Evolutionary conservation across 345 rosid species (phyloP).

Genomic region (Brassica rapa): DNA sequence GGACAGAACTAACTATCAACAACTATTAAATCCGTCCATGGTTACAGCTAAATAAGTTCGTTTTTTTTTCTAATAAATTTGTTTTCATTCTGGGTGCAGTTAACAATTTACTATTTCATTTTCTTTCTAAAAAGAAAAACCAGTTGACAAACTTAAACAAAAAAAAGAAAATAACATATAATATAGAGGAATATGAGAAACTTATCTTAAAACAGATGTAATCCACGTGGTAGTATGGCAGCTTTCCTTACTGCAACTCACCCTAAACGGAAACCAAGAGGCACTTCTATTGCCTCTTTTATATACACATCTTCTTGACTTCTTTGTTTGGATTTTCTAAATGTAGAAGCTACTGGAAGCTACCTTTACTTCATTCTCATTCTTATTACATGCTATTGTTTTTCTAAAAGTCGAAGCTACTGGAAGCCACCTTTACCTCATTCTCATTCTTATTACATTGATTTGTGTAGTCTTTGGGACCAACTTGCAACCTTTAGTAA

Average conservation of each 20-base stretch:
- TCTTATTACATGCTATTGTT: neutral
- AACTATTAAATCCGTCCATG: too few species aligned
- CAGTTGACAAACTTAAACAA: too few species aligned
- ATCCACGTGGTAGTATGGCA: conserved; percentile 27
- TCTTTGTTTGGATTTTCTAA: conserved; percentile 20
- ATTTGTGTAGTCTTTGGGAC: too few species aligned
- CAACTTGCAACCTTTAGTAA: too few species aligned
- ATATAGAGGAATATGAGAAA: neutral
- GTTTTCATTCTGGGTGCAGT: too few species aligned
- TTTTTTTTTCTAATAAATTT: too few species aligned
- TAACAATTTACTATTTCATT: too few species aligned
- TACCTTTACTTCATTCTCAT: conserved; percentile 6
- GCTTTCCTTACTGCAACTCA: conserved; percentile 26
- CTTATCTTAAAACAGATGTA: neutral
- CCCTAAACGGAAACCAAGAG: conserved; percentile 26
- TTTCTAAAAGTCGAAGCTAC: conserved; percentile 10
- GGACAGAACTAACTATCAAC: too few species aligned
- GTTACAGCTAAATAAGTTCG: too few species aligned
- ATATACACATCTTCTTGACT: conserved; percentile 14
- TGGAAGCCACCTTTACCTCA: conserved; percentile 12
- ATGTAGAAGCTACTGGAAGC: conserved; percentile 23
- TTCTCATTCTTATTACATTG: neutral
- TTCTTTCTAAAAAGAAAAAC: too few species aligned
- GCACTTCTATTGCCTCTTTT: conserved; percentile 7
- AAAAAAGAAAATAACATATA: neutral